Evolutionary conservation across 1,284 basidiomycete genomes (phyloP).

Genomic region (Apiotrichum sp.): DNA sequence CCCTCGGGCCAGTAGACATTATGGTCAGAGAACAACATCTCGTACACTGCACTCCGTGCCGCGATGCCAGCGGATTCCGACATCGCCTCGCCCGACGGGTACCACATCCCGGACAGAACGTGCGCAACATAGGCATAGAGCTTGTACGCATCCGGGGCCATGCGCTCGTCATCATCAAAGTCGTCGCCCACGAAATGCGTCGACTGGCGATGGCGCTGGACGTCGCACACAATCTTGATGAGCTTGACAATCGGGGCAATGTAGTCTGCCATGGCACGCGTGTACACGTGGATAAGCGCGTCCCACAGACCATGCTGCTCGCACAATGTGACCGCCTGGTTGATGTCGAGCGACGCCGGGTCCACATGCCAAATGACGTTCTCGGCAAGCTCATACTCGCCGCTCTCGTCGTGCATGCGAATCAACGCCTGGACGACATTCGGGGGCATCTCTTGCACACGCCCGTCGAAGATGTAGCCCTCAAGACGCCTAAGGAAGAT

Average conservation of each 20-base stretch:
- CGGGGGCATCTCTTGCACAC: conserved; percentile 70
- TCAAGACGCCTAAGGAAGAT: conserved; percentile 84
- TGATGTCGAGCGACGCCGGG: conserved; percentile 82
- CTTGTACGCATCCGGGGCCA: conserved; percentile 77
- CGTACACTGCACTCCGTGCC: conserved; percentile 68
- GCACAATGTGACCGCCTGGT: conserved; percentile 85
- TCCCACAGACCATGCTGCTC: conserved; percentile 79
- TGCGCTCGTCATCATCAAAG: conserved; percentile 52
- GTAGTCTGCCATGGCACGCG: conserved; percentile 77
- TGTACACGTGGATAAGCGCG: conserved; percentile 91
- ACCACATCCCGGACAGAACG: conserved; percentile 74
- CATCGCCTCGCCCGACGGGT: conserved; percentile 74
- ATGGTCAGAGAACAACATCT: conserved; percentile 75
- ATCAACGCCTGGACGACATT: conserved; percentile 81
- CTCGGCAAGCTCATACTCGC: conserved; percentile 71
- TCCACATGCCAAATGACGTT: conserved; percentile 94
- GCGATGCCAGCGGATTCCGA: conserved; percentile 57
- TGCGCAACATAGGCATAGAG: conserved; percentile 84
- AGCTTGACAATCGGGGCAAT: conserved; percentile 83
- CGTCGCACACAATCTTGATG: conserved; percentile 63
- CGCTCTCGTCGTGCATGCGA: conserved; percentile 65
- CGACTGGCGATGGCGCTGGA: conserved; percentile 51
- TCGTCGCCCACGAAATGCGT: conserved; percentile 23
- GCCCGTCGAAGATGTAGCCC: conserved; percentile 70
- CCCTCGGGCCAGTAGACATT: conserved; percentile 66